Percentiles rank a stretch among this genome's conserved stretches.
Evolutionary conservation across 805 yeast genomes (phyloP).

Genomic region (Wickerhamiella domercqiae): DNA sequence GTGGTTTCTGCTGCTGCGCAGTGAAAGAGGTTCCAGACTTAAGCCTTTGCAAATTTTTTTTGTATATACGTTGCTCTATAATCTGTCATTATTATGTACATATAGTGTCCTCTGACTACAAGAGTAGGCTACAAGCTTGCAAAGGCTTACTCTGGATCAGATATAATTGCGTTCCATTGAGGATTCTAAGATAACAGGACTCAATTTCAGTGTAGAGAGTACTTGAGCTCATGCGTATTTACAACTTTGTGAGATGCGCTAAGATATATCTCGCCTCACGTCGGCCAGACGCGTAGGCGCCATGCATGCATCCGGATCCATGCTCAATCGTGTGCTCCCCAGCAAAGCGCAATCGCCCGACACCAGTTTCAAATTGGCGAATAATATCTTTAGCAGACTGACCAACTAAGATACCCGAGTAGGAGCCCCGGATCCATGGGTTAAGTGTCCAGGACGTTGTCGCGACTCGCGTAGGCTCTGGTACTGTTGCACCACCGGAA

Average conservation of each 20-base stretch:
- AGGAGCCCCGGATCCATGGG: conserved; percentile 58
- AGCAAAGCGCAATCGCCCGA: conserved; percentile 54
- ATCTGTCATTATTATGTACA: too few species aligned
- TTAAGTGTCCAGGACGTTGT: conserved; percentile 55
- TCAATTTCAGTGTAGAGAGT: too few species aligned
- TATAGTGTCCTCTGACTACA: too few species aligned
- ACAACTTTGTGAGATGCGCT: not conserved
- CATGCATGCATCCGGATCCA: conserved; percentile 82
- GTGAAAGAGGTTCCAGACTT: too few species aligned
- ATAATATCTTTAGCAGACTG: conserved; percentile 54
- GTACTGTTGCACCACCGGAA: conserved; percentile 19
- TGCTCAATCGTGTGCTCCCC: conserved; percentile 77
- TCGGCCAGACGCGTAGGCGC: conserved; percentile 65
- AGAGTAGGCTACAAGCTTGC: too few species aligned
- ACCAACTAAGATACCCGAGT: conserved; percentile 50
- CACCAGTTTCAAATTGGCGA: conserved; percentile 41
- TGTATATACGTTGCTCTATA: too few species aligned
- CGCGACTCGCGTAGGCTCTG: conserved; percentile 28
- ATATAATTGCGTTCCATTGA: too few species aligned
- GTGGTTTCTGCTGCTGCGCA: too few species aligned
- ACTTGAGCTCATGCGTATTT: too few species aligned
- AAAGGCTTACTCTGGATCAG: too few species aligned
- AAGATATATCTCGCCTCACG: conserved; percentile 34
- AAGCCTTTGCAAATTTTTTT: too few species aligned
- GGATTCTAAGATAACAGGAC: too few species aligned